phyloP scores from a whole-genome alignment of 176 grass and related monocot genomes.

The Bromus sterilis region DNA sequence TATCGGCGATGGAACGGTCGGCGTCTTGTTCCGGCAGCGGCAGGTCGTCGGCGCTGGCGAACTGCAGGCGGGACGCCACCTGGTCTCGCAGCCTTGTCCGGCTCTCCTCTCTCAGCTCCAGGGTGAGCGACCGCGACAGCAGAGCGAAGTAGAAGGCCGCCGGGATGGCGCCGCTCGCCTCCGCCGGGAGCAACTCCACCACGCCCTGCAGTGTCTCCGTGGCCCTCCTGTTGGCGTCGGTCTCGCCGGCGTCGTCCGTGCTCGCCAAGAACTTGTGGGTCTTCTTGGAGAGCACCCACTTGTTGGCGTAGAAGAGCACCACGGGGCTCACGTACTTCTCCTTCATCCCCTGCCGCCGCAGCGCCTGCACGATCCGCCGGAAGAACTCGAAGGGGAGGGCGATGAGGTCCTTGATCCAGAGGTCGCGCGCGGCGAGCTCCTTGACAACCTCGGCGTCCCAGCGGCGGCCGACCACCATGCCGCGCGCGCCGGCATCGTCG shows the following conservation, averaged over 20 bases:
- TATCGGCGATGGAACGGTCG: slow-evolving; percentile 7
- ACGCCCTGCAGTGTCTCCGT: slow-evolving; percentile 52
- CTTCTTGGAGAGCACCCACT: slow-evolving; percentile 97
- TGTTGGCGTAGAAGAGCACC: slow-evolving; percentile 88
- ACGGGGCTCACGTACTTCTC: slow-evolving; percentile 92
- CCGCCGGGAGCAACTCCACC: slow-evolving; percentile 44
- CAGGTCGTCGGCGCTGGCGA: slow-evolving; percentile 66
- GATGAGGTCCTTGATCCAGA: slow-evolving; percentile 93
- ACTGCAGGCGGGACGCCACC: slow-evolving; percentile 42
- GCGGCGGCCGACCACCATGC: slow-evolving; percentile 29
- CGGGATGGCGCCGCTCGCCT: slow-evolving; percentile 28
- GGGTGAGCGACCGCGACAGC: slow-evolving; percentile 56
- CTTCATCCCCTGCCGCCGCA: slow-evolving; percentile 88
- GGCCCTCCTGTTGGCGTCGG: slow-evolving; percentile 50
- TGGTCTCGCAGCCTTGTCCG: slow-evolving; percentile 32
- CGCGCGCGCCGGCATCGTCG: not conserved
- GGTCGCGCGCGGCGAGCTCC: slow-evolving; percentile 58
- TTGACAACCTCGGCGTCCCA: slow-evolving; percentile 86
- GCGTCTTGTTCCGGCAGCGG: slow-evolving; percentile 51
- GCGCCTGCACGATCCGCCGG: slow-evolving; percentile 58
- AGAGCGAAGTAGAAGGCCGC: slow-evolving; percentile 86
- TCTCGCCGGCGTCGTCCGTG: slow-evolving; percentile 36
- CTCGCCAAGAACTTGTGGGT: slow-evolving; percentile 85
- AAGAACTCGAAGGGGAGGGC: slow-evolving; percentile 86
- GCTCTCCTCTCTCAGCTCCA: slow-evolving; percentile 41